Percentiles rank a stretch among this genome's conserved stretches.
phyloP scores from a whole-genome alignment of 2,329 filamentous ascomycete genomes.

The Aspergillus latus region DNA sequence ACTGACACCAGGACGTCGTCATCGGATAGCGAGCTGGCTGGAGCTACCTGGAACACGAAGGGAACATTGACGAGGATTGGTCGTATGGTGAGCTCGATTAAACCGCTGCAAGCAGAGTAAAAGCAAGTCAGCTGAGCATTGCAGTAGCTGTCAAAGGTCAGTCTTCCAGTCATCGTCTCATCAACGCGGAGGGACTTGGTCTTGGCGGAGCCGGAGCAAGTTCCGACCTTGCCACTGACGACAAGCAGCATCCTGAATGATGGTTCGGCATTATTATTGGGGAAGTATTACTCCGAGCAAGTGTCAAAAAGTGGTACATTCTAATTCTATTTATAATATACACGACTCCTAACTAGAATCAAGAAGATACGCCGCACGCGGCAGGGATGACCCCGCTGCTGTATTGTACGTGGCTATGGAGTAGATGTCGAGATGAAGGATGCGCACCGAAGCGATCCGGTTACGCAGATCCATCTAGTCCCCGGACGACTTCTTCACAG shows the following conservation, averaged over 20 bases:
- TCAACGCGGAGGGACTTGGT: not conserved
- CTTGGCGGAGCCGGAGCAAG: constrained; percentile 5
- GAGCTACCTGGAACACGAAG: not conserved
- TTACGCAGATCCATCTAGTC: constrained; percentile 26
- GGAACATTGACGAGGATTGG: constrained; percentile 6
- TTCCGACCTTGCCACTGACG: constrained; percentile 10
- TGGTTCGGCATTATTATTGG: not conserved
- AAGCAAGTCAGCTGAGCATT: not conserved
- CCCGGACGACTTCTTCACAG: constrained; percentile 66
- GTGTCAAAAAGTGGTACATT: no score
- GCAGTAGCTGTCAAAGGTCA: no score
- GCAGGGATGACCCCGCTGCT: not conserved
- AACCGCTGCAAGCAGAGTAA: not conserved
- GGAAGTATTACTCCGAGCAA: no score
- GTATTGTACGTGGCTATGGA: constrained; percentile 5
- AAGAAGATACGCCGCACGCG: not conserved
- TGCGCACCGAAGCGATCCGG: constrained; percentile 6
- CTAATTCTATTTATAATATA: not conserved
- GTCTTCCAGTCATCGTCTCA: not conserved
- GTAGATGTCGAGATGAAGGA: not conserved
- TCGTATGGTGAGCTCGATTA: constrained; percentile 3
- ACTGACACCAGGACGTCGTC: constrained; percentile 29
- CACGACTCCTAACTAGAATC: not conserved
- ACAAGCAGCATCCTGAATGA: not conserved
- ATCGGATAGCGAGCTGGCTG: constrained; percentile 16